Evolutionary conservation across 2,329 filamentous ascomycete species (phyloP).

Genomic region (Scedosporium dehoogii): DNA sequence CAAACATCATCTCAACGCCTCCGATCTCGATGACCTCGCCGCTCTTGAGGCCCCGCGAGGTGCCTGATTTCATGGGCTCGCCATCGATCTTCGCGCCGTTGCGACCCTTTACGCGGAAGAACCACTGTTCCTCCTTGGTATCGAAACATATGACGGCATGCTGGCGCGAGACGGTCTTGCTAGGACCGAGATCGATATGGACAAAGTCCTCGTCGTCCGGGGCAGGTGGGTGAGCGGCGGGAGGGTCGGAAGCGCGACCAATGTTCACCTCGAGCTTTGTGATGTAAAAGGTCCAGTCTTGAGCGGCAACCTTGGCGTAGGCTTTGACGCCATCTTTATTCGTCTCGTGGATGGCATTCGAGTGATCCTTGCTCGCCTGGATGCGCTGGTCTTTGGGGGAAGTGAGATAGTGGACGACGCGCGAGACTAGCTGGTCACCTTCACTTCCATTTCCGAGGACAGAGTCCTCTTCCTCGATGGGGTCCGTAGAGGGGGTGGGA

Average conservation of each 20-base stretch:
- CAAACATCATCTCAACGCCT: slow-evolving; percentile 97
- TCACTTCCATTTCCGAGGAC: slow-evolving; percentile 31
- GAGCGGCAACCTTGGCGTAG: slow-evolving; percentile 73
- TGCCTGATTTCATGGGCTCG: slow-evolving; percentile 54
- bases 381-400: slow-evolving; percentile 34
- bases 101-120: slow-evolving; percentile 76
- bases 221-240: slow-evolving; percentile 17
- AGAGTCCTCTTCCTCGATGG: slow-evolving; percentile 34
- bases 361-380: slow-evolving; percentile 51
- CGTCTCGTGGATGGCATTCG: slow-evolving; percentile 53
- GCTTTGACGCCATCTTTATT: slow-evolving; percentile 57
- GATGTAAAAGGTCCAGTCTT: slow-evolving; percentile 79
- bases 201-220: slow-evolving; percentile 43
- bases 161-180: slow-evolving; percentile 69
- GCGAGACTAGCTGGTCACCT: slow-evolving; percentile 46
- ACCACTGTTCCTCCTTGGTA: slow-evolving; percentile 62
- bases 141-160: slow-evolving; percentile 70
- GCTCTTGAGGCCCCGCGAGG: slow-evolving; percentile 59
- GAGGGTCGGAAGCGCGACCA: slow-evolving; percentile 40
- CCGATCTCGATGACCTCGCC: slow-evolving; percentile 88
- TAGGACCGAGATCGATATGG: slow-evolving; percentile 82
- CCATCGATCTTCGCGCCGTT: slow-evolving; percentile 87
- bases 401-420: slow-evolving; percentile 41
- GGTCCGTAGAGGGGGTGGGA: slow-evolving; percentile 20
- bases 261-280: slow-evolving; percentile 67